Percentiles rank a stretch among this genome's conserved stretches.
Conservation (phyloP, 2,329 filamentous ascomycete genomes). For the Sphaceloma murrayae region DNA sequence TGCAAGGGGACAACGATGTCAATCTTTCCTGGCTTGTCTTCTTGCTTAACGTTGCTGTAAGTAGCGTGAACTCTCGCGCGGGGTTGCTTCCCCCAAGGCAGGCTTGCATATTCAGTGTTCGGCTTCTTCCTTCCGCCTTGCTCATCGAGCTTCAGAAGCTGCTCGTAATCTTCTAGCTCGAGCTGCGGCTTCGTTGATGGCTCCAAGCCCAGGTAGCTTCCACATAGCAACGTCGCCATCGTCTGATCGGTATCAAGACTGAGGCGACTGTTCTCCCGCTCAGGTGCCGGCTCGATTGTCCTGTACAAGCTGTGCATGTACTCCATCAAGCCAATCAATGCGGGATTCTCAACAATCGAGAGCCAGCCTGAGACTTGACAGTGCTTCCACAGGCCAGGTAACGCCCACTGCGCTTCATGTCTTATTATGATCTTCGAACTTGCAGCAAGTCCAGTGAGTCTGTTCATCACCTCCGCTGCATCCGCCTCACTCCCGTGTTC, state of each 20-base stretch:
- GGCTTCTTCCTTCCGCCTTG: constrained; percentile 17
- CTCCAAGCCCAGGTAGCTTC: constrained; percentile 37
- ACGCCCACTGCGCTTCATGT: constrained; percentile 44
- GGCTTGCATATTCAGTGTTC: neutral
- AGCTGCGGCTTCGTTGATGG: constrained; percentile 33
- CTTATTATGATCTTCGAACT: constrained; percentile 45
- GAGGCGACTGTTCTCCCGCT: constrained; percentile 33
- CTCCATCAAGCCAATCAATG: constrained; percentile 35
- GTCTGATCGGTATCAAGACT: constrained; percentile 37
- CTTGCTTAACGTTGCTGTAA: neutral
- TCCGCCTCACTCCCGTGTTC: constrained; percentile 31
- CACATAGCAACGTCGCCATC: constrained; percentile 37
- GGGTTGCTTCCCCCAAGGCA: neutral
- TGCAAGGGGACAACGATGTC: constrained; percentile 35
- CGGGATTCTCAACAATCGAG: constrained; percentile 31
- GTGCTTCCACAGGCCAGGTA: constrained; percentile 37
- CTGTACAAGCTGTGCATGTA: constrained; percentile 38
- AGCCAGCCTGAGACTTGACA: constrained; percentile 31
- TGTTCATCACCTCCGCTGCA: constrained; percentile 31
- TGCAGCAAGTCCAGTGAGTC: constrained; percentile 36
- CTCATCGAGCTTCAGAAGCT: constrained; percentile 28
- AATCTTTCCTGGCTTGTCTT: constrained; percentile 10
- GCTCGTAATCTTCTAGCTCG: constrained; percentile 33
- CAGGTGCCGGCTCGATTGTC: constrained; percentile 32
- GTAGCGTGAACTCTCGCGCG: neutral